A percentile compares a stretch with the other conserved stretches of the same genome.
Evolutionary conservation across 768 basidiomycete species (phyloP).

Genomic region (Asterophora lycoperdoides): DNA sequence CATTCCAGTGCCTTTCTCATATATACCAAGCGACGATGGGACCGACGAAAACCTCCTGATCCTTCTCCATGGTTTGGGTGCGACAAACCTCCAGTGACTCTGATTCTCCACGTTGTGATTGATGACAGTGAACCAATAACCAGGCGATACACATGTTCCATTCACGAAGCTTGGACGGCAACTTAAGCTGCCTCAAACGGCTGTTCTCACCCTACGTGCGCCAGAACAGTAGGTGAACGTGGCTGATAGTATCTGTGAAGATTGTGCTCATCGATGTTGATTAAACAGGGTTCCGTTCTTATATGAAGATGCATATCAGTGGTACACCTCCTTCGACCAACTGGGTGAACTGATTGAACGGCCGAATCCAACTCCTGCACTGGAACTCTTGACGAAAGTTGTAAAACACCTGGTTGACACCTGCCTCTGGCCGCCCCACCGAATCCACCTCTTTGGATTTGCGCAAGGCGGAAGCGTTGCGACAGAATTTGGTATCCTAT

Average conservation of each 20-base stretch:
- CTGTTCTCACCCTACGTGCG: constrained; percentile 74
- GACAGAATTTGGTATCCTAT: constrained; percentile 56
- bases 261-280: background rate
- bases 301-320: constrained; percentile 77
- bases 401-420: constrained; percentile 53
- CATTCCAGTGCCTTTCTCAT: constrained; percentile 58
- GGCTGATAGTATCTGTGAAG: background rate
- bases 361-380: constrained; percentile 71
- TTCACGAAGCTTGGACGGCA: constrained; percentile 71
- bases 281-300: constrained; percentile 66
- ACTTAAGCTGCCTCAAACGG: constrained; percentile 87
- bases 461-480: constrained; percentile 83
- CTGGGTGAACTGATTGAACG: constrained; percentile 67
- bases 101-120: background rate
- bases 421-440: constrained; percentile 60
- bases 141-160: constrained; percentile 79
- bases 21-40: constrained; percentile 73
- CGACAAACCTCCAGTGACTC: constrained; percentile 19
- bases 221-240: constrained; percentile 58
- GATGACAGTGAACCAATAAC: background rate
- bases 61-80: constrained; percentile 83
- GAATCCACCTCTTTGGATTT: constrained; percentile 87
- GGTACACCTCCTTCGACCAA: constrained; percentile 79
- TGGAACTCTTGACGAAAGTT: constrained; percentile 50
- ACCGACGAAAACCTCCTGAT: constrained; percentile 83